phyloP scores from a whole-genome alignment of 2,329 filamentous ascomycete species.

The Verticillium klebahnii region DNA sequence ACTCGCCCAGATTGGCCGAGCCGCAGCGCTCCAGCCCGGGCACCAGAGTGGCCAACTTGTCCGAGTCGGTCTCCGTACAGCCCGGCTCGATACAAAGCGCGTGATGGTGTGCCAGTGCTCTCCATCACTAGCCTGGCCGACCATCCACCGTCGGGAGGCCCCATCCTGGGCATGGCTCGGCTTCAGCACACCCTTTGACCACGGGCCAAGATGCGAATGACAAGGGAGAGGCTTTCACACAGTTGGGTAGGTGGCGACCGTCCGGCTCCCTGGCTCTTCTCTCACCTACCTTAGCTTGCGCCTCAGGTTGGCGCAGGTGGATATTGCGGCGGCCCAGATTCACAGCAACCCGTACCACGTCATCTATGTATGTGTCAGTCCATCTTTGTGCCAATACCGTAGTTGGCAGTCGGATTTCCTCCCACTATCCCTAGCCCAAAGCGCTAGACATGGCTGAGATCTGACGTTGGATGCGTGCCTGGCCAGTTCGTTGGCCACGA shows the following conservation, averaged over 20 bases:
- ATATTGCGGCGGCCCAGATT: not conserved
- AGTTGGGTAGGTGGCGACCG: not conserved
- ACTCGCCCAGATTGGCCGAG: not conserved
- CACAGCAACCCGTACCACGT: not conserved
- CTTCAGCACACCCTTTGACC: not conserved
- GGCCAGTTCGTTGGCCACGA: not conserved
- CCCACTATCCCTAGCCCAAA: not conserved
- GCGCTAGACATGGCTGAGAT: not conserved
- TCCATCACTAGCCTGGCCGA: not conserved
- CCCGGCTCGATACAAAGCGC: not conserved
- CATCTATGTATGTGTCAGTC: not conserved
- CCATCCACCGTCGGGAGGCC: not conserved
- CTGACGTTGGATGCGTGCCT: not conserved
- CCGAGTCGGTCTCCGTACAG: not conserved
- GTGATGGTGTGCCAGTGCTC: not conserved
- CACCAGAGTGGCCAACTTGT: not conserved
- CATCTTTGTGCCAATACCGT: not conserved
- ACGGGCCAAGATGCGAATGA: not conserved
- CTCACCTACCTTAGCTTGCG: not conserved
- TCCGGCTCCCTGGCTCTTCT: not conserved
- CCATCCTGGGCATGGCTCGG: not conserved
- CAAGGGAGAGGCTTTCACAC: not conserved
- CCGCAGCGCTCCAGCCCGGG: not conserved
- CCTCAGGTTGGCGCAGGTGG: not conserved
- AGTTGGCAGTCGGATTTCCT: not conserved